phyloP scores from a whole-genome alignment of 805 yeast genomes.

The Myxozyma neglecta region DNA sequence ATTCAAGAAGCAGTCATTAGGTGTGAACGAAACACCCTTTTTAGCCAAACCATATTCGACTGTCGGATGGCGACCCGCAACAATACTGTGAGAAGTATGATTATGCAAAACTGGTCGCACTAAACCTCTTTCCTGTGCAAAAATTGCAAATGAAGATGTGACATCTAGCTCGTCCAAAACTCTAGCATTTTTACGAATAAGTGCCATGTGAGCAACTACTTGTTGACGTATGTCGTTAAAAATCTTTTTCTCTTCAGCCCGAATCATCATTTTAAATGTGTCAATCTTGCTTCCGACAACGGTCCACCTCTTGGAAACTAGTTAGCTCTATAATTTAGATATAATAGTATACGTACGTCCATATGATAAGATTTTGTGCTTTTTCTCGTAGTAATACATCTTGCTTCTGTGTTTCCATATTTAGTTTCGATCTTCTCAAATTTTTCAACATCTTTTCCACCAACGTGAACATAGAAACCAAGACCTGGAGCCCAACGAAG shows the following conservation, averaged over 20 bases:
- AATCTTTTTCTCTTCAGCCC: constrained; percentile 41
- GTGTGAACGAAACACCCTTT: constrained; percentile 50
- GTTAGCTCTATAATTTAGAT: neutral
- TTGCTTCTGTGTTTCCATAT: constrained; percentile 13
- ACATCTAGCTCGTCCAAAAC: constrained; percentile 69
- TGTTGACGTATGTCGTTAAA: constrained; percentile 19
- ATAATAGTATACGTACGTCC: neutral
- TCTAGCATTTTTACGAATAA: constrained; percentile 51
- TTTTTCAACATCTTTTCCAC: constrained; percentile 27
- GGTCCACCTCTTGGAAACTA: constrained; percentile 45
- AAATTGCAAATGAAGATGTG: constrained; percentile 64
- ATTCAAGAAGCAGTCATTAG: constrained; percentile 46
- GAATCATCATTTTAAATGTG: constrained; percentile 49
- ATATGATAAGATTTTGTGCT: constrained; percentile 22
- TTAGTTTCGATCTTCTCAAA: constrained; percentile 18
- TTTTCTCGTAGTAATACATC: constrained; percentile 16
- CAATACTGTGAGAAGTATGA: constrained; percentile 42
- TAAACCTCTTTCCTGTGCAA: constrained; percentile 68
- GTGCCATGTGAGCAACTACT: constrained; percentile 17
- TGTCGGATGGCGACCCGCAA: constrained; percentile 76
- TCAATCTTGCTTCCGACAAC: constrained; percentile 53
- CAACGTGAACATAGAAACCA: constrained; percentile 52
- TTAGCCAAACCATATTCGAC: constrained; percentile 72
- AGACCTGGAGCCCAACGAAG: constrained; percentile 47
- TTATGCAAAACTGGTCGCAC: constrained; percentile 64